These are phyloP conservation scores for Globisporangium perplexum DNA, from an alignment of 352 stramenopile genomes.

Conservation along the genomic window DNA sequence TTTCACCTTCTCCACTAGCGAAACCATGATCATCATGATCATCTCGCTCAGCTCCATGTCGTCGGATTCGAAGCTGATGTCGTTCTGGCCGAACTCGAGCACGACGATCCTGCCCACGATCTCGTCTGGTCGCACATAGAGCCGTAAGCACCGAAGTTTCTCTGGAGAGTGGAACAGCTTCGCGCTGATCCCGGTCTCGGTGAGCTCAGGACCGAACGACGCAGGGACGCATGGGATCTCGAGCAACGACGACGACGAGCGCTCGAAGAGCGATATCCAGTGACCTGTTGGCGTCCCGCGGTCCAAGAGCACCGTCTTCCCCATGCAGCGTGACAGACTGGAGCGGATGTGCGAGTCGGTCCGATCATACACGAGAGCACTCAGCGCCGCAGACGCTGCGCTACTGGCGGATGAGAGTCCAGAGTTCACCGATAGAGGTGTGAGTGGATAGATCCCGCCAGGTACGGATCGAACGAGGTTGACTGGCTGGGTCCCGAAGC, in stretches of 20 bases:
- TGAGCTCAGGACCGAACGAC: constrained; percentile 41
- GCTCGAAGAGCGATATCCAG: constrained; percentile 44
- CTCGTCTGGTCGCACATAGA: constrained; percentile 68
- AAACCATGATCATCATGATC: constrained; percentile 58
- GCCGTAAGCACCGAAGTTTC: constrained; percentile 44
- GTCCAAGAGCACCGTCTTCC: constrained; percentile 51
- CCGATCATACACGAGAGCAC: constrained; percentile 32
- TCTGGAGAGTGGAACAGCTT: constrained; percentile 64
- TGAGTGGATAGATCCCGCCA: constrained; percentile 21
- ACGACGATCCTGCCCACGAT: constrained; percentile 61
- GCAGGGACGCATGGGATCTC: constrained; percentile 58
- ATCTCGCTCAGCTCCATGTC: constrained; percentile 53
- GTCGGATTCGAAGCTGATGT: constrained; percentile 45
- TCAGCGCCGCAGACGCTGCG: constrained; percentile 19
- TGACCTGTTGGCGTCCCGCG: constrained; percentile 45
- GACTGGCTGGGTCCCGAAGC: constrained; percentile 42
- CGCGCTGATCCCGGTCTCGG: constrained; percentile 23
- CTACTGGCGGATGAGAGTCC: constrained; percentile 1
- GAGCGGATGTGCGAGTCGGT: constrained; percentile 43
- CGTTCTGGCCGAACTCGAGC: constrained; percentile 57
- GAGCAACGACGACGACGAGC: constrained; percentile 21
- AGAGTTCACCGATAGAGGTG: constrained; percentile 7
- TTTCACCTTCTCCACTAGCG: constrained; percentile 65
- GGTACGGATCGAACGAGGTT: constrained; percentile 33
- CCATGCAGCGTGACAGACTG: constrained; percentile 30